A percentile compares a stretch with the other conserved stretches of the same genome.
phyloP scores from a whole-genome alignment of 2,329 filamentous ascomycete species.

The Trichoderma citrinoviride region DNA sequence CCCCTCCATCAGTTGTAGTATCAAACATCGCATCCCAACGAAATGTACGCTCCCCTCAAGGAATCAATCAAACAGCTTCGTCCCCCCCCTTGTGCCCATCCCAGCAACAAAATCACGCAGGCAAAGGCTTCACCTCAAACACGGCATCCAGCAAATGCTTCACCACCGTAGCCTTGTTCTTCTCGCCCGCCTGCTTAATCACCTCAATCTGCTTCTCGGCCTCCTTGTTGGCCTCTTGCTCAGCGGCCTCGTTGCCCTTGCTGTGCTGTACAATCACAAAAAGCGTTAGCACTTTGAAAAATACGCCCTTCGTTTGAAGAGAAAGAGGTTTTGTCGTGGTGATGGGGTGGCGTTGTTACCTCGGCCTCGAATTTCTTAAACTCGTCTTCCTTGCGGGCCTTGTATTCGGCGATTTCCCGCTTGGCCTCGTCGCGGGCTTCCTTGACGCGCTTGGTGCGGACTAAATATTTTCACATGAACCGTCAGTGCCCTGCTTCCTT shows the following conservation, averaged over 20 bases:
- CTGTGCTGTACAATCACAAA: slow-evolving; percentile 62
- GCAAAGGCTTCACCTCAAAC: slow-evolving; percentile 73
- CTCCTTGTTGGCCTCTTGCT: slow-evolving; percentile 74
- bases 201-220: slow-evolving; percentile 77
- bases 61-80: no score
- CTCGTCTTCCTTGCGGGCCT: slow-evolving; percentile 83
- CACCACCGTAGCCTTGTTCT: slow-evolving; percentile 76
- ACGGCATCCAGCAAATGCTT: slow-evolving; percentile 83
- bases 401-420: slow-evolving; percentile 95
- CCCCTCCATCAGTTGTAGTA: neutral
- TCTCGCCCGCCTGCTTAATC: slow-evolving; percentile 77
- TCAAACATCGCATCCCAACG: neutral
- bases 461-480: slow-evolving; percentile 26
- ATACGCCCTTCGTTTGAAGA: no score
- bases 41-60: neutral
- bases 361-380: slow-evolving; percentile 90
- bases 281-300: neutral
- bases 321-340: slow-evolving; percentile 22
- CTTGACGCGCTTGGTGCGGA: slow-evolving; percentile 92
- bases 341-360: no score
- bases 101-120: slow-evolving; percentile 14
- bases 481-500: neutral
- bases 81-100: no score
- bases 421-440: slow-evolving; percentile 95
- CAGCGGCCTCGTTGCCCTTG: slow-evolving; percentile 78